phyloP scores from a whole-genome alignment of 2,329 filamentous ascomycete species.

The Penicillium nordicum region DNA sequence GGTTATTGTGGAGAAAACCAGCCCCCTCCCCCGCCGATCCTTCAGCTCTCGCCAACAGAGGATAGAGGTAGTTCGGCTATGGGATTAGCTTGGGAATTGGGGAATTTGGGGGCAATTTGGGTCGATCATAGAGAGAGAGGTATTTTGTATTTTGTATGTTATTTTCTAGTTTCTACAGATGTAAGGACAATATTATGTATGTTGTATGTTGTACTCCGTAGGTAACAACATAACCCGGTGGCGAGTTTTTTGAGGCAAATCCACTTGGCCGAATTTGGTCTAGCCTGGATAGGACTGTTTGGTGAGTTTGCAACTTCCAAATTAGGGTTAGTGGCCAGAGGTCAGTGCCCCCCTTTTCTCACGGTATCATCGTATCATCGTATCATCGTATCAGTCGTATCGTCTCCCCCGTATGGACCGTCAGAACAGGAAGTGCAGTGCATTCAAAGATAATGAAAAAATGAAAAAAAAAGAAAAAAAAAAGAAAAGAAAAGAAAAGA shows the following conservation, averaged over 20 bases:
- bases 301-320: neutral
- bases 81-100: neutral
- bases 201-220: no score
- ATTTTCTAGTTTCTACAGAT: no score
- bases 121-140: neutral
- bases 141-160: neutral
- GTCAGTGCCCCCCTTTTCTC: neutral
- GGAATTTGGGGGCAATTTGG: neutral
- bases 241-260: neutral
- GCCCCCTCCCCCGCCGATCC: conserved; percentile 1
- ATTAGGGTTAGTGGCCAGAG: neutral
- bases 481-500: no score
- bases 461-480: no score
- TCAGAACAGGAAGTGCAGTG: neutral
- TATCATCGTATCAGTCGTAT: neutral
- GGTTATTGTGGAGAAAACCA: conserved; percentile 4
- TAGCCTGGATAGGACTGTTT: neutral
- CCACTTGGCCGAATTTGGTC: neutral
- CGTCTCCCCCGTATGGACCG: neutral
- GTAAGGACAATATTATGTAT: neutral
- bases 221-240: neutral
- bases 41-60: neutral
- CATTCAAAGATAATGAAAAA: neutral
- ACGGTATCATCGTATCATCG: neutral
- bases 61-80: conserved; percentile 3